Percentiles rank a stretch among this genome's conserved stretches.
Conservation (phyloP, 805 yeast species). For the Kockiozyma suomiensis region DNA sequence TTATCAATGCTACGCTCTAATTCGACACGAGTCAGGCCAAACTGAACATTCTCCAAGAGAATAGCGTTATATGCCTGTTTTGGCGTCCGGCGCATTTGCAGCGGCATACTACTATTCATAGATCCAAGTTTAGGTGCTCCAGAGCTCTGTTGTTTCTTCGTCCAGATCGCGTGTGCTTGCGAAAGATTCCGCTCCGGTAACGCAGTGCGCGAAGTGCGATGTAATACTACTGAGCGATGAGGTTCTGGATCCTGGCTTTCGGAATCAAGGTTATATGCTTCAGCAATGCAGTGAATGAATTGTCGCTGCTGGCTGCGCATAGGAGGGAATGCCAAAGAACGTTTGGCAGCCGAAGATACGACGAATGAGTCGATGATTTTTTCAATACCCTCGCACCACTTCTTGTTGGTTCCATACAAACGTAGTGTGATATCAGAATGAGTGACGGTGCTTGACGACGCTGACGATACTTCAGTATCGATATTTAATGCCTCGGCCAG, state of each 20-base stretch:
- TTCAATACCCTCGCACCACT: slow-evolving; percentile 74
- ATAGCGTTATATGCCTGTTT: slow-evolving; percentile 30
- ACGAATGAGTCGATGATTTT: slow-evolving; percentile 54
- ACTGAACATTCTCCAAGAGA: slow-evolving; percentile 22
- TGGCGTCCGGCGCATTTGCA: slow-evolving; percentile 11
- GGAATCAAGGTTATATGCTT: slow-evolving; percentile 57
- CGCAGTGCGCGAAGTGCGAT: slow-evolving; percentile 36
- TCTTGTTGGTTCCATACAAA: slow-evolving; percentile 56
- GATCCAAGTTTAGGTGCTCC: neutral
- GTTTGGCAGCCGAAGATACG: slow-evolving; percentile 40
- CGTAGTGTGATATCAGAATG: slow-evolving; percentile 53
- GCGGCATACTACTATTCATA: slow-evolving; percentile 4
- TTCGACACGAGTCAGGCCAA: slow-evolving; percentile 27
- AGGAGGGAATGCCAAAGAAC: slow-evolving; percentile 65
- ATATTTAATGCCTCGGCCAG: slow-evolving; percentile 64
- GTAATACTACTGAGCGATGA: slow-evolving; percentile 67
- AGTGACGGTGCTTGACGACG: slow-evolving; percentile 34
- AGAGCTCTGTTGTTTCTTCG: neutral
- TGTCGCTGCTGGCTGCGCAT: slow-evolving; percentile 70
- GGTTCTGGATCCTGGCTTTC: slow-evolving; percentile 87
- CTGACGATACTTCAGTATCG: slow-evolving; percentile 40
- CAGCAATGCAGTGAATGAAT: slow-evolving; percentile 71
- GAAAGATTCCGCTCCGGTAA: slow-evolving; percentile 28
- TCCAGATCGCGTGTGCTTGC: slow-evolving; percentile 20
- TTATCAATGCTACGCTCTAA: slow-evolving; percentile 25